Evolutionary conservation across 129 eudicot species (phyloP).

Genomic region (Artemisia argyi): DNA sequence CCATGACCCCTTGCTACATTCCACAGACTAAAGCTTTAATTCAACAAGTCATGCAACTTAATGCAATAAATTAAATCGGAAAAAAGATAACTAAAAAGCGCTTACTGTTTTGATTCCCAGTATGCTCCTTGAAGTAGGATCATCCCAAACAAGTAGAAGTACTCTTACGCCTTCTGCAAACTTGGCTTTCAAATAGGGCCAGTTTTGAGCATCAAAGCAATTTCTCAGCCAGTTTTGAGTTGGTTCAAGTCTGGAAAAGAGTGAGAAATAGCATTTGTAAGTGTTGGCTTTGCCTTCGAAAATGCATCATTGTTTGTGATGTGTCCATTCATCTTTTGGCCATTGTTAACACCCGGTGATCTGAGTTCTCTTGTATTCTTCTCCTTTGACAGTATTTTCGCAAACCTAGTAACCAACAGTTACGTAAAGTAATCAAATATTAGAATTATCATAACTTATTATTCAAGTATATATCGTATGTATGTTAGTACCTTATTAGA

Average conservation of each 20-base stretch:
- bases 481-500: constrained; percentile 39
- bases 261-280: constrained; percentile 22
- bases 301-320: neutral
- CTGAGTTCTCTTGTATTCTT: constrained; percentile 36
- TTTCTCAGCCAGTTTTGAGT: constrained; percentile 12
- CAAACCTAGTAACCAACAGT: constrained; percentile 43
- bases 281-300: constrained; percentile 18
- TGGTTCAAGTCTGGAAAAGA: constrained; percentile 28
- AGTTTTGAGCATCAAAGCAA: too few relatives aligned
- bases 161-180: constrained; percentile 91
- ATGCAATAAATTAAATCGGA: too few relatives aligned
- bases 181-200: constrained; percentile 68
- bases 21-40: too few relatives aligned
- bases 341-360: constrained; percentile 18
- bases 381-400: constrained; percentile 46
- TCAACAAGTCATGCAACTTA: too few relatives aligned
- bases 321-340: constrained; percentile 4
- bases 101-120: constrained; percentile 77
- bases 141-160: constrained; percentile 90
- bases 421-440: neutral
- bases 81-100: too few relatives aligned
- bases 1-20: too few relatives aligned
- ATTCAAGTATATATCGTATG: neutral
- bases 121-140: constrained; percentile 83
- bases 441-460: neutral